Evolutionary conservation across 345 rosid species (phyloP), one percentile per base, ranked within the genome.

Genomic region (Garcia nutans): DNA sequence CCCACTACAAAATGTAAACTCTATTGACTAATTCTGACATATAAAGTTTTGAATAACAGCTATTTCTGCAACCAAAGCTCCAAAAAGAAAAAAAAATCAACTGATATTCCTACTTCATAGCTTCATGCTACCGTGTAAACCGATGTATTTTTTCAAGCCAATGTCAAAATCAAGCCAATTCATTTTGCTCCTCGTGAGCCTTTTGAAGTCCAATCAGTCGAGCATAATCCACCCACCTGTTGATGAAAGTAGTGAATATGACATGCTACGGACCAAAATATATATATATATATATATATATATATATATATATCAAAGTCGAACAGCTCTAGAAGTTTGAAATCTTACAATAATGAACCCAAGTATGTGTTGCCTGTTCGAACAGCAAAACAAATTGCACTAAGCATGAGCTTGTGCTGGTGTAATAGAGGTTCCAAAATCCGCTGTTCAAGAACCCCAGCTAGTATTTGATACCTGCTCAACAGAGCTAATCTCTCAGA

Each of bases 201-300:
- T 96, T 93, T 77, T 96, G 99, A 79, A 96, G 82, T 73, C 99
- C 97, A 71, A 92, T 87, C 81, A 85, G 75, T 15, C 97, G 97
- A 7, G 99, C 99, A 72, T 96, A 93, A 78, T 96, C 99, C 77
- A 92, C 99, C 98, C 99, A 93, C 90, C 99, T 93, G 89, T 63
- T 22, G 71, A 67, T 76, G 58, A 56, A 26, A 68, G 58, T 73
- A 54, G 60, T 33, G 20, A 56, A 19, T 74, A 44, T 60, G 41
- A 67, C 16, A 31, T 28, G 7, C 47, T 42, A 31, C 10, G 23
- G 23, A 37, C 13, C 10, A 22, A 41, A n/a, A n/a, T n/a, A n/a
- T n/a, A n/a, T n/a, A n/a, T n/a, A n/a, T n/a, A n/a, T n/a, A n/a
- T n/a, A n/a, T n/a, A n/a, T n/a, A n/a, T n/a, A n/a, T n/a, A n/a